Conservation (phyloP, 2,329 filamentous ascomycete species). For the Neonectria neomacrospora region DNA sequence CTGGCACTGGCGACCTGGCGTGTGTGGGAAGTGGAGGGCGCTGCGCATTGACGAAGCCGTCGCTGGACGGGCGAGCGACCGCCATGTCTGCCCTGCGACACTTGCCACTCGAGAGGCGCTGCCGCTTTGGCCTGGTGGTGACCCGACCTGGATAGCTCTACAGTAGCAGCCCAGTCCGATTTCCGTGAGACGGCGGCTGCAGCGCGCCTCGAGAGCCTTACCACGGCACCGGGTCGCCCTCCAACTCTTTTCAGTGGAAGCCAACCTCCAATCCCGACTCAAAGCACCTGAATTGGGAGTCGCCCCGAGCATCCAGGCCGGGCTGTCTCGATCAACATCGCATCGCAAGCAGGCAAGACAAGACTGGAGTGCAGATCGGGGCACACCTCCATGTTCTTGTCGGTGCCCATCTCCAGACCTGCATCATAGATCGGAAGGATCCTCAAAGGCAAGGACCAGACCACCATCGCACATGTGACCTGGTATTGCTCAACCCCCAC, state of each 20-base stretch:
- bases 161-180: constrained; percentile 21
- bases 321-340: constrained; percentile 15
- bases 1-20: constrained; percentile 20
- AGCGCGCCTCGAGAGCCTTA: constrained; percentile 33
- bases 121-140: constrained; percentile 26
- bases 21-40: constrained; percentile 9
- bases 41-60: constrained; percentile 6
- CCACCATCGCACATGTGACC: constrained; percentile 33
- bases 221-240: constrained; percentile 35
- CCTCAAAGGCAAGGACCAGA: constrained; percentile 29
- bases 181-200: constrained; percentile 33
- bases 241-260: constrained; percentile 25
- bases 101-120: constrained; percentile 20
- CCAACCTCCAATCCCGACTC: constrained; percentile 15
- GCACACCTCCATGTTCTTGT: constrained; percentile 12
- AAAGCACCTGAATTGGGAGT: constrained; percentile 17
- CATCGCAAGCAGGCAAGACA: not conserved
- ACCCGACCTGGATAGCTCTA: constrained; percentile 16
- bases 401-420: constrained; percentile 35
- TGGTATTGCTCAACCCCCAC: constrained; percentile 32
- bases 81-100: constrained; percentile 21
- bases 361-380: constrained; percentile 27
- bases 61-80: not conserved
- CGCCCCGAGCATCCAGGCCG: constrained; percentile 16
- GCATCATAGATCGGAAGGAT: constrained; percentile 34